phyloP scores from a whole-genome alignment of 805 yeast genomes.

The Candida piceae region DNA sequence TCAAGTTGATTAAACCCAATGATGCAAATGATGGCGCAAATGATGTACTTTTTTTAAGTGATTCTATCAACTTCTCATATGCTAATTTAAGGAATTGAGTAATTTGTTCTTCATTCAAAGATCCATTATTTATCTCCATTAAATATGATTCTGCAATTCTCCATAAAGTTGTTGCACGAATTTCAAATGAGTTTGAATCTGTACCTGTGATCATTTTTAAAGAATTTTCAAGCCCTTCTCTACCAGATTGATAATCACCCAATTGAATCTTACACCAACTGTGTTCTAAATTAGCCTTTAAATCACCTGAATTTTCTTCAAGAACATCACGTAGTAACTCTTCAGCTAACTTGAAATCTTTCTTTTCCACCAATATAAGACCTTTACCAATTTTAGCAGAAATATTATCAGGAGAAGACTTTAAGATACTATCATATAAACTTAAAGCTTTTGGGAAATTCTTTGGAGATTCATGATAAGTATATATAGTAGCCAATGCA shows the following conservation, averaged over 20 bases:
- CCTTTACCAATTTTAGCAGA: constrained; percentile 81
- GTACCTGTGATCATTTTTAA: constrained; percentile 42
- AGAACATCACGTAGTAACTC: constrained; percentile 47
- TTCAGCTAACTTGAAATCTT: constrained; percentile 51
- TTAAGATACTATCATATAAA: constrained; percentile 60
- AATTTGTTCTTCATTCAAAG: constrained; percentile 19
- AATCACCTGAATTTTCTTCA: constrained; percentile 43
- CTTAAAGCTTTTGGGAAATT: constrained; percentile 71
- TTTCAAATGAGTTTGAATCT: constrained; percentile 47
- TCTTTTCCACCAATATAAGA: constrained; percentile 63
- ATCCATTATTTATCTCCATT: constrained; percentile 22
- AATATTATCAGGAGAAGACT: constrained; percentile 31
- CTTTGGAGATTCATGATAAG: constrained; percentile 87
- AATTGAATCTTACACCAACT: constrained; percentile 73
- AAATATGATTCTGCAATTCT: constrained; percentile 65
- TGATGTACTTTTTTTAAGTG: constrained; percentile 59
- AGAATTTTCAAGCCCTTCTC: constrained; percentile 42
- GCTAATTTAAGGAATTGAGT: constrained; percentile 38
- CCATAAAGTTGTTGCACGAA: constrained; percentile 62
- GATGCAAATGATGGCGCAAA: constrained; percentile 80
- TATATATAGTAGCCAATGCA: constrained; percentile 68
- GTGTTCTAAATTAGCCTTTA: constrained; percentile 59
- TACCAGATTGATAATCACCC: constrained; percentile 46
- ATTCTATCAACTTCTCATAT: constrained; percentile 50
- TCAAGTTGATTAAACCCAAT: constrained; percentile 68